phyloP scores from a whole-genome alignment of 2,329 filamentous ascomycete species.

The Fusarium fracticaudum region DNA sequence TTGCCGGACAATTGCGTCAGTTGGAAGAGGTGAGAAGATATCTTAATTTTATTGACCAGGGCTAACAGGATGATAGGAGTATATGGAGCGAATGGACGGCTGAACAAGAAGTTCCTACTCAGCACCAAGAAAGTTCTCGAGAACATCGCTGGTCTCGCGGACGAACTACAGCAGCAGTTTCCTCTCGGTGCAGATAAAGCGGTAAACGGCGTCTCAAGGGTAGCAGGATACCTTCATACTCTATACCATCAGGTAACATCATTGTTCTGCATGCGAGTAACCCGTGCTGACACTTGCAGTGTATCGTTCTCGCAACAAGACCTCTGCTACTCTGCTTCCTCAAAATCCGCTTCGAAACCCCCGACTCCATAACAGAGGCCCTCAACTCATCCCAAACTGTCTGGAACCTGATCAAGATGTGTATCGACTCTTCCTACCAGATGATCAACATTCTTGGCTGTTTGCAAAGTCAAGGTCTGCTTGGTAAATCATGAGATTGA shows the following conservation, averaged over 20 bases:
- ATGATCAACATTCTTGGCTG: conserved; percentile 53
- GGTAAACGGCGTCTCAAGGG: conserved; percentile 47
- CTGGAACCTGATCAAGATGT: conserved; percentile 48
- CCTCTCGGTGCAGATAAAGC: conserved; percentile 43
- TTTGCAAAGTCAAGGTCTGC: conserved; percentile 56
- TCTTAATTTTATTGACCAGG: not conserved
- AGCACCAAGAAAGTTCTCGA: conserved; percentile 46
- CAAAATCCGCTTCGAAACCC: conserved; percentile 45
- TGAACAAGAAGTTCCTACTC: conserved; percentile 46
- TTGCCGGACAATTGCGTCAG: conserved; percentile 44
- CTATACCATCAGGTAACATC: conserved; percentile 45
- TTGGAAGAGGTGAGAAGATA: conserved; percentile 41
- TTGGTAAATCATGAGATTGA: conserved; percentile 49
- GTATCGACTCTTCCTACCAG: conserved; percentile 48
- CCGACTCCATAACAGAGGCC: conserved; percentile 29
- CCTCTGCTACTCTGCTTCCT: conserved; percentile 47
- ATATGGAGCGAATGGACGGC: conserved; percentile 43
- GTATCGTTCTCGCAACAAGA: conserved; percentile 47
- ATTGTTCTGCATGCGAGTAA: accelerated
- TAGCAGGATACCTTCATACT: conserved; percentile 46
- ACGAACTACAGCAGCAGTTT: conserved; percentile 45
- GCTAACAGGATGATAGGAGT: conserved; percentile 30
- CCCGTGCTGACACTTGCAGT: conserved; percentile 21
- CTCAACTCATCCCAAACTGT: conserved; percentile 52
- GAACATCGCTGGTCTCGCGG: conserved; percentile 42